A percentile compares a stretch with the other conserved stretches of the same genome.
These are phyloP conservation scores for Beta macrorhiza DNA, from an alignment of 179 eudicot genomes.

Conservation along the genomic window DNA sequence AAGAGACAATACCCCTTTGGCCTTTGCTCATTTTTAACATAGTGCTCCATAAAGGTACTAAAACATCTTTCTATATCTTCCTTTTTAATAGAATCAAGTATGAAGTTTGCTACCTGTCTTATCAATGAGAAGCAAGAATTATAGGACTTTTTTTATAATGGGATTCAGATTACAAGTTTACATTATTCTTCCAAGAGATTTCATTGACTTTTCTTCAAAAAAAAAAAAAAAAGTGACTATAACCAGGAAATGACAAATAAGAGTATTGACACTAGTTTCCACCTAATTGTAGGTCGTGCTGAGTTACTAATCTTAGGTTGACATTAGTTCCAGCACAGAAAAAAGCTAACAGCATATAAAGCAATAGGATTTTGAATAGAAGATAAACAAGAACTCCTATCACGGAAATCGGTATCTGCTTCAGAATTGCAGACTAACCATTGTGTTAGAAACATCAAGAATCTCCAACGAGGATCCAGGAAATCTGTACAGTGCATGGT, in stretches of 20 bases:
- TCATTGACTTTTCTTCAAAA: not conserved
- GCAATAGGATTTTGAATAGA: not conserved
- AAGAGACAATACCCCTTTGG: not conserved
- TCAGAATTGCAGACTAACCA: constrained; percentile 46
- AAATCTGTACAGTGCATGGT: constrained; percentile 46
- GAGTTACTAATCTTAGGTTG: not conserved
- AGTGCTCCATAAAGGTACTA: not conserved
- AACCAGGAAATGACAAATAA: not conserved
- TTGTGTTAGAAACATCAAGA: constrained; percentile 81
- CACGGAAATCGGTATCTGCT: constrained; percentile 6
- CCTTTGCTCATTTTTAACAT: not conserved
- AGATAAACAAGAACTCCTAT: not conserved
- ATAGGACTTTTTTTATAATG: not conserved
- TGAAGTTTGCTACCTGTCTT: not conserved
- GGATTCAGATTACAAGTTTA: not conserved
- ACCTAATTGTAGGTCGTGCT: not conserved
- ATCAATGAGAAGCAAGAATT: not conserved
- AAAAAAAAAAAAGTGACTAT: not conserved
- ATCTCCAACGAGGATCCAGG: constrained; percentile 63
- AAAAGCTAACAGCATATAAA: not conserved
- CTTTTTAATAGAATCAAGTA: not conserved
- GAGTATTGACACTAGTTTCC: not conserved
- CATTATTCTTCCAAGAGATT: not conserved
- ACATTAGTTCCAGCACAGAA: not conserved
- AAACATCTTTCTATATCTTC: not conserved